Base-by-base conservation (phyloP, 1,284 basidiomycete species). In the Irpex sp. region DNA sequence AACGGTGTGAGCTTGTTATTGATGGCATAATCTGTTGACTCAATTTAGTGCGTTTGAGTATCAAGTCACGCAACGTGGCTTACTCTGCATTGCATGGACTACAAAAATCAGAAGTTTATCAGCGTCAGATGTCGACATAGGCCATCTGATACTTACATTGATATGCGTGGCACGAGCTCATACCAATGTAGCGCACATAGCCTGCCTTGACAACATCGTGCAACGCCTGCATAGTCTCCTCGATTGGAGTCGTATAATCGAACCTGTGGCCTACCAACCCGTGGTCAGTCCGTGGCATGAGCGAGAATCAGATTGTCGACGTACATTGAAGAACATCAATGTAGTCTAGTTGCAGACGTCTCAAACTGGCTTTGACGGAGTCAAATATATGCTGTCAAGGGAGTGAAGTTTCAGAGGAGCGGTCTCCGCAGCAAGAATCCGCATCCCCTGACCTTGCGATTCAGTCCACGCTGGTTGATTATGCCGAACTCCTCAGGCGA, bases 311-410 rank as follows among this genome's bases (percentile, higher is more conserved):
- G 13, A 26, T 37, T 19, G 5, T 7, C 2, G 15, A 60, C 69
- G 8, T 49, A 81, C 84, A 87, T 75, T 88, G 87, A 19, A 89
- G 77, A 3, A 91, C 70, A 66, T 91, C 90, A 66, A 92, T 79
- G 68, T 91, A 88, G 58, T 92, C 88, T 5, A 90, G 74, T 64
- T 87, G 83, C 31, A 92, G 81, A 21, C 89, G 80, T 66, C 85
- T 76, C 58, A 91, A 72, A 59, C 87, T 88, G 56, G 79, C 78
- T 68, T 90, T 85, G 54, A 93, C 86, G 0, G 85, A 81, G 17
- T 87, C 86, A 66, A 92, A 92, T 63, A 92, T 90, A 67, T 87
- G 85, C 81, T 86, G 60, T 57, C 60, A 7, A 43, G 39, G 8
- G 17, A 50, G 11, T 21, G 7, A 21, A 17, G 26, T 26, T 26